These are phyloP conservation scores for Aspergillus novofumigatus DNA, from an alignment of 2,329 filamentous ascomycete species.

Conservation along the genomic window DNA sequence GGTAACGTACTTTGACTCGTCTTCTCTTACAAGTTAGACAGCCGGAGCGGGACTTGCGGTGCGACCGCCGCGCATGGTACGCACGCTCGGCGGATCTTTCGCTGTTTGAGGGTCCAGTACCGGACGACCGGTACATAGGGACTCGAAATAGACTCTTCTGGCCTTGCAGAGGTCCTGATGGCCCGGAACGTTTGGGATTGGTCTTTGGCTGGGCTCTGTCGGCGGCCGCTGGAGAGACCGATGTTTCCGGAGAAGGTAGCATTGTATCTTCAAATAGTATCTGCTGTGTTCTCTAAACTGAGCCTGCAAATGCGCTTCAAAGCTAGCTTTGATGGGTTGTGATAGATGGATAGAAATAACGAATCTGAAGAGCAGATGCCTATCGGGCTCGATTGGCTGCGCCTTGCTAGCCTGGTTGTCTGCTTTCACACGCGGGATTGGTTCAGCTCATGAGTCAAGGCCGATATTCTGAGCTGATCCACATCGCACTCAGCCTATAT, in stretches of 20 bases:
- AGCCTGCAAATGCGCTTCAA: neutral
- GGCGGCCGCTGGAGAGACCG: neutral
- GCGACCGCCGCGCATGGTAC: constrained; percentile 28
- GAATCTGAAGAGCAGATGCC: neutral
- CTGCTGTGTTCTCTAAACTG: neutral
- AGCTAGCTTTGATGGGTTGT: neutral
- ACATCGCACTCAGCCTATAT: neutral
- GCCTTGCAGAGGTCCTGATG: constrained; percentile 16
- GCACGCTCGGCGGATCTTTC: constrained; percentile 8
- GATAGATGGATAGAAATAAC: neutral
- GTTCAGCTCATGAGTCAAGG: neutral
- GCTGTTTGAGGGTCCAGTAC: neutral
- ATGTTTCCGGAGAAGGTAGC: constrained; percentile 1
- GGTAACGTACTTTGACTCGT: constrained; percentile 29
- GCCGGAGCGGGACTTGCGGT: constrained; percentile 33
- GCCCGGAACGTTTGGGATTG: neutral
- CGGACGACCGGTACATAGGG: constrained; percentile 12
- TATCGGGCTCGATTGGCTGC: neutral
- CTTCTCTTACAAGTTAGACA: constrained; percentile 33
- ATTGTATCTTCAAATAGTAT: neutral
- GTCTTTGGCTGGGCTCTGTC: neutral
- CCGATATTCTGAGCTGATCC: neutral
- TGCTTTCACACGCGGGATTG: neutral
- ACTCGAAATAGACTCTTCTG: constrained; percentile 24
- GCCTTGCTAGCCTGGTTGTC: neutral